These are phyloP conservation scores for Mycena rebaudengoi DNA, from an alignment of 768 basidiomycete genomes.

Conservation along the genomic window DNA sequence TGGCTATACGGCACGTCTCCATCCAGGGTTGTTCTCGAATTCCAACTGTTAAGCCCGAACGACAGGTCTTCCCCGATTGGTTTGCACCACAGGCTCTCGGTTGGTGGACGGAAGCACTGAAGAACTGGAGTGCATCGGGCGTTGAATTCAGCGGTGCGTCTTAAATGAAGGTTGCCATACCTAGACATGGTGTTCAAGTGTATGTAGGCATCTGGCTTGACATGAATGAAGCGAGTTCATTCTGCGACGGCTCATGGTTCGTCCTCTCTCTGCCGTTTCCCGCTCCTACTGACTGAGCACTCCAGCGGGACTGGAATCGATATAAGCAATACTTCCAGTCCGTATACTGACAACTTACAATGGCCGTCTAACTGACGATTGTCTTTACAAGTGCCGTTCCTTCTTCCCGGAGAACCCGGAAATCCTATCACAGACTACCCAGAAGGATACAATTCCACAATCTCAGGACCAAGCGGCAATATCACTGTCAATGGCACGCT, in stretches of 20 bases:
- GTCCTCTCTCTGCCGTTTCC: slow-evolving; percentile 16
- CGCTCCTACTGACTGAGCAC: slow-evolving; percentile 12
- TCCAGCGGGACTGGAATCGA: slow-evolving; percentile 65
- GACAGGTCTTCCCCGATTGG: slow-evolving; percentile 70
- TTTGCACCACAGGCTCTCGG: slow-evolving; percentile 58
- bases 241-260: slow-evolving; percentile 69
- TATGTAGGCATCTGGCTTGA: slow-evolving; percentile 77
- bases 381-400: slow-evolving; percentile 55
- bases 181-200: neutral
- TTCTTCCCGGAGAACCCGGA: slow-evolving; percentile 66
- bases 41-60: no score
- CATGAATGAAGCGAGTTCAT: slow-evolving; percentile 73
- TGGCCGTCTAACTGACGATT: no score
- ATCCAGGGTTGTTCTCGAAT: no score
- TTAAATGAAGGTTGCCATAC: neutral
- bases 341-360: neutral
- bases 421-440: slow-evolving; percentile 66
- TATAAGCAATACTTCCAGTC: slow-evolving; percentile 54
- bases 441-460: slow-evolving; percentile 74
- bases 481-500: slow-evolving; percentile 73
- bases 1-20: slow-evolving; percentile 65
- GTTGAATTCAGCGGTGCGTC: slow-evolving; percentile 50
- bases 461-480: slow-evolving; percentile 77
- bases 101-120: slow-evolving; percentile 70
- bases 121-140: slow-evolving; percentile 60